phyloP scores from a whole-genome alignment of 345 rosid species.

The Moricandia arvensis region DNA sequence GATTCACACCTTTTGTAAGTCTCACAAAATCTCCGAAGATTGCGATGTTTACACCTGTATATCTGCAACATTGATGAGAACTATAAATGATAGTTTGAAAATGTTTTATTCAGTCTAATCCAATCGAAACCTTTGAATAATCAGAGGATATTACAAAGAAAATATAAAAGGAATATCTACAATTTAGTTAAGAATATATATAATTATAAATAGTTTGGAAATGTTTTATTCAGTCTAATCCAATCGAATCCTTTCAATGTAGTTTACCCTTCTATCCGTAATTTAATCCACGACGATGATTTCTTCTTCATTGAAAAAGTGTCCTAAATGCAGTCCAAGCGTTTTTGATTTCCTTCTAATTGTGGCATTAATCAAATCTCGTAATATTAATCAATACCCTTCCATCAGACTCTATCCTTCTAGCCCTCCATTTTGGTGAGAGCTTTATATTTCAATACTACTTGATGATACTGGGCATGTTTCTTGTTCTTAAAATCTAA shows the following conservation, averaged over 20 bases:
- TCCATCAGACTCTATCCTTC: constrained; percentile 7
- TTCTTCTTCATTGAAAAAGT: neutral
- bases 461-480: constrained; percentile 15
- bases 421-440: neutral
- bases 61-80: constrained; percentile 26
- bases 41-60: constrained; percentile 15
- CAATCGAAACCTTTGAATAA: neutral
- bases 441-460: neutral
- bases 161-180: constrained; percentile 5
- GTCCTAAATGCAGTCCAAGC: neutral
- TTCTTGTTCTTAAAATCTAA: constrained; percentile 12
- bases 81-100: constrained; percentile 13
- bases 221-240: neutral
- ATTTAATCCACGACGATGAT: constrained; percentile 1
- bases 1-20: constrained; percentile 24
- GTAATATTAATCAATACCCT: neutral
- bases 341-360: neutral
- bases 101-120: constrained; percentile 2
- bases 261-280: neutral
- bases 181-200: neutral
- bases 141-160: neutral
- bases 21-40: constrained; percentile 8
- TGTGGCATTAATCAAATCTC: constrained; percentile 2
- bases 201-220: neutral
- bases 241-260: neutral